These are phyloP conservation scores for Candida argentea DNA, from an alignment of 805 yeast species.

Conservation along the genomic window DNA sequence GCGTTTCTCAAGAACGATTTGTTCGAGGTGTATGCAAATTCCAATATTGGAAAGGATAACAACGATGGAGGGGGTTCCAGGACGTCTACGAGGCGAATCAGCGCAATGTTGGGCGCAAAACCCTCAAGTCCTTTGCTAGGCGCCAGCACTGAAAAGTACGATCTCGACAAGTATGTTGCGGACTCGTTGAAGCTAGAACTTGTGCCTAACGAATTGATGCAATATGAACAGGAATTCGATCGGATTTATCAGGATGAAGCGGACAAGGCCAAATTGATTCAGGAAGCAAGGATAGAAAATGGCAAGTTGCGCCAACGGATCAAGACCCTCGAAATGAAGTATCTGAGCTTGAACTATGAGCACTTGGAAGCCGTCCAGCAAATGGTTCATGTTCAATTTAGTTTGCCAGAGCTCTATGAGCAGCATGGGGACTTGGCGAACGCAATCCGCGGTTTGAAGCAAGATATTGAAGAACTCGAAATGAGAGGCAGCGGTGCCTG, in stretches of 20 bases:
- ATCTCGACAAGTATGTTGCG: conserved; percentile 61
- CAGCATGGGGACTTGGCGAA: conserved; percentile 54
- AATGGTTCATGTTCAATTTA: conserved; percentile 71
- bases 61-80: conserved; percentile 7
- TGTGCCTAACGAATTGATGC: conserved; percentile 59
- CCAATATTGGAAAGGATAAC: conserved; percentile 17
- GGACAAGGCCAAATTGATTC: conserved; percentile 55
- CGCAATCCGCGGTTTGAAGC: conserved; percentile 26
- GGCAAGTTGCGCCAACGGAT: conserved; percentile 66
- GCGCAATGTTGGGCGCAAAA: conserved; percentile 15
- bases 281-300: conserved; percentile 49
- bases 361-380: conserved; percentile 83
- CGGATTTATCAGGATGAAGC: conserved; percentile 62
- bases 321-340: conserved; percentile 59
- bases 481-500: conserved; percentile 8
- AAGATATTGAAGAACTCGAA: conserved; percentile 33
- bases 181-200: conserved; percentile 72
- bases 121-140: conserved; percentile 6
- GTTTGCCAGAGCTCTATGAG: conserved; percentile 62
- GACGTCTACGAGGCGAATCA: conserved; percentile 10
- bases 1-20: conserved; percentile 71
- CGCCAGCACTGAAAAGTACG: conserved; percentile 29
- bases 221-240: conserved; percentile 65
- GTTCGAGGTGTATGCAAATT: conserved; percentile 57
- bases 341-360: conserved; percentile 63